Conservation (phyloP, 2,329 filamentous ascomycete species). For the Penicillium sp. region DNA sequence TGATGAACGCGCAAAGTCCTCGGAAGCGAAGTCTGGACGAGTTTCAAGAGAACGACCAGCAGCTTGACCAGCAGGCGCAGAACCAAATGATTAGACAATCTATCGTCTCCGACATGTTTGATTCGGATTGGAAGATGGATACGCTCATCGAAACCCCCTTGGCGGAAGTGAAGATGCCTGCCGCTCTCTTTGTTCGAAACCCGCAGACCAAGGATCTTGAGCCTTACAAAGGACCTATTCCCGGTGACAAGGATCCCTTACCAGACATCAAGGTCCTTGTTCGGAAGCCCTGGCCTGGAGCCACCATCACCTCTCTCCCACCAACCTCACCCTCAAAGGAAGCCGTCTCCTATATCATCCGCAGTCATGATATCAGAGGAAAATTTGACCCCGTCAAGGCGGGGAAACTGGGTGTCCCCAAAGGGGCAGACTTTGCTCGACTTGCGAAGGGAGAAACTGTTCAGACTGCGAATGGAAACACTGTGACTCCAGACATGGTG, state of each 20-base stretch:
- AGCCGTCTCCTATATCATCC: slow-evolving; percentile 81
- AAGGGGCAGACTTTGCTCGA: slow-evolving; percentile 52
- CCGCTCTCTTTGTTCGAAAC: slow-evolving; percentile 64
- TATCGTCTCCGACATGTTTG: slow-evolving; percentile 71
- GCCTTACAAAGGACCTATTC: slow-evolving; percentile 63
- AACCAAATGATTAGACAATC: slow-evolving; percentile 51
- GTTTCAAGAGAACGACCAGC: slow-evolving; percentile 28
- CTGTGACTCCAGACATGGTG: slow-evolving; percentile 82
- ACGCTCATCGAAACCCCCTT: slow-evolving; percentile 61
- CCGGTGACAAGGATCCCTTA: slow-evolving; percentile 45
- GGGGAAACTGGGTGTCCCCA: slow-evolving; percentile 56
- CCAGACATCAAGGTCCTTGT: slow-evolving; percentile 67
- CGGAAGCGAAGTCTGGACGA: slow-evolving; percentile 49
- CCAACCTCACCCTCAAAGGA: slow-evolving; percentile 58
- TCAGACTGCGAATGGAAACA: slow-evolving; percentile 56
- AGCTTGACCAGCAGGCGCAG: slow-evolving; percentile 24
- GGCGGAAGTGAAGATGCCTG: slow-evolving; percentile 60
- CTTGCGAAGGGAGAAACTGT: slow-evolving; percentile 62
- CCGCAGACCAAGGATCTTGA: slow-evolving; percentile 57
- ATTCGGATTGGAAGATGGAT: slow-evolving; percentile 69
- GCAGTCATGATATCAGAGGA: slow-evolving; percentile 67
- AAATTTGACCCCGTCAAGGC: slow-evolving; percentile 69
- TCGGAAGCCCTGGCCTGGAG: slow-evolving; percentile 72
- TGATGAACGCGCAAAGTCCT: slow-evolving; percentile 25
- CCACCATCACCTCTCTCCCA: slow-evolving; percentile 60